Percentiles rank a stretch among this genome's conserved stretches.
Evolutionary conservation across 495 filamentous ascomycete genomes (phyloP).

Genomic region (Penicillium herquei): DNA sequence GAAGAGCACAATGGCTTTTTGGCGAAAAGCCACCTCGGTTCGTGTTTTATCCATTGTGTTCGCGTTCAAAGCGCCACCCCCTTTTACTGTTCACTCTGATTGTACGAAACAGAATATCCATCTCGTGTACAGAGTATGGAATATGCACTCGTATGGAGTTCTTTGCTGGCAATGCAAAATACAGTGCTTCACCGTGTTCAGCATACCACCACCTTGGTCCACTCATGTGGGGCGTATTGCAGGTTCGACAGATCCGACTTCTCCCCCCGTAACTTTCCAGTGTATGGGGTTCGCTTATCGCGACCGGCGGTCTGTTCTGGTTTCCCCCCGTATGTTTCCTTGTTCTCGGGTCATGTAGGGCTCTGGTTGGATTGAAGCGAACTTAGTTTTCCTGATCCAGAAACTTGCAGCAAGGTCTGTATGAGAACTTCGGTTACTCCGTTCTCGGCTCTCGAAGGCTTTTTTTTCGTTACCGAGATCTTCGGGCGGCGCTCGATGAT

Average conservation of each 20-base stretch:
- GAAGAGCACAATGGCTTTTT: too few species aligned
- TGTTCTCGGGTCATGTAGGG: not conserved
- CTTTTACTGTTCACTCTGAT: too few species aligned
- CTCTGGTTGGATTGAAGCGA: not conserved
- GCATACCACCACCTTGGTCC: not conserved
- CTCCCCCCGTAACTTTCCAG: conserved; percentile 24
- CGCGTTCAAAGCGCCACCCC: too few species aligned
- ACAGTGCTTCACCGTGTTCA: not conserved
- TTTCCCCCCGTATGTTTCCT: conserved; percentile 1
- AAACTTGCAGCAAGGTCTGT: too few species aligned
- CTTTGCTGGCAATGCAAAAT: too few species aligned
- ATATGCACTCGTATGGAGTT: too few species aligned
- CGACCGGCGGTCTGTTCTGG: conserved; percentile 15
- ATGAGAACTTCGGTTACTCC: too few species aligned
- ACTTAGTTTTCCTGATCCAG: not conserved
- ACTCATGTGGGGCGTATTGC: conserved; percentile 19
- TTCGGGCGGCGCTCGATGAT: not conserved
- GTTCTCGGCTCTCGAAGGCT: too few species aligned
- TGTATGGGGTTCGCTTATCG: conserved; percentile 23
- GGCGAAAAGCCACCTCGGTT: too few species aligned
- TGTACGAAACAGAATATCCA: too few species aligned
- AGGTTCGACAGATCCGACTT: conserved; percentile 6
- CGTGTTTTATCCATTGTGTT: too few species aligned
- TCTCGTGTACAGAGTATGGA: too few species aligned
- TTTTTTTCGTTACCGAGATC: not conserved